These are phyloP conservation scores for Parafenestella ontariensis DNA, from an alignment of 2,329 filamentous ascomycete genomes.

Conservation along the genomic window DNA sequence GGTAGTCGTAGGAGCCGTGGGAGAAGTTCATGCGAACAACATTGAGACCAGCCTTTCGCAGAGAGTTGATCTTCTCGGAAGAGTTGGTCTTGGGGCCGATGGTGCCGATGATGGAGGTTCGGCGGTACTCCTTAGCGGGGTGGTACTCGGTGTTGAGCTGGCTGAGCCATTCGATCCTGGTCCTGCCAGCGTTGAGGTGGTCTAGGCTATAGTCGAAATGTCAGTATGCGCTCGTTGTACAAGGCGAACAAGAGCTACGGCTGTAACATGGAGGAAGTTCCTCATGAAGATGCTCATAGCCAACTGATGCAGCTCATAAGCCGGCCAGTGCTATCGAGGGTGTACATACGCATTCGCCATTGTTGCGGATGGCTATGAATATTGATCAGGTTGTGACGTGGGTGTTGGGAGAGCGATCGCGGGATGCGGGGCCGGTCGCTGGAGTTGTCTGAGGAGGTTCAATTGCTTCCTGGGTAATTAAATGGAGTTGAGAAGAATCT, in stretches of 20 bases:
- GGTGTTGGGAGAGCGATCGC: conserved; percentile 10
- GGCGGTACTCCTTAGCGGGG: conserved; percentile 88
- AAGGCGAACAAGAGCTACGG: not conserved
- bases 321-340: not conserved
- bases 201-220: conserved; percentile 55
- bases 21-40: conserved; percentile 99
- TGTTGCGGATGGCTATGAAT: conserved; percentile 30
- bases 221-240: conserved; percentile 8
- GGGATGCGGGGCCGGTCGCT: conserved; percentile 25
- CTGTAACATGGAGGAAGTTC: not conserved
- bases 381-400: conserved; percentile 14
- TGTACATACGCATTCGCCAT: conserved; percentile 72
- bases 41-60: conserved; percentile 90
- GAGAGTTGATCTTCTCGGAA: conserved; percentile 92
- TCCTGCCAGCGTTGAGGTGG: conserved; percentile 78
- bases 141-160: conserved; percentile 88
- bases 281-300: not conserved
- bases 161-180: conserved; percentile 73
- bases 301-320: conserved; percentile 2
- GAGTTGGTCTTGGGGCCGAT: conserved; percentile 99
- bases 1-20: conserved; percentile 92
- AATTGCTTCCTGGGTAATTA: conserved; percentile 16
- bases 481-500: conserved; percentile 4
- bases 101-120: conserved; percentile 98
- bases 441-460: conserved; percentile 15